Evolutionary conservation across 495 filamentous ascomycete genomes (phyloP), one percentile per base, ranked within the genome.

Genomic region (Clavariopsis aquatica): DNA sequence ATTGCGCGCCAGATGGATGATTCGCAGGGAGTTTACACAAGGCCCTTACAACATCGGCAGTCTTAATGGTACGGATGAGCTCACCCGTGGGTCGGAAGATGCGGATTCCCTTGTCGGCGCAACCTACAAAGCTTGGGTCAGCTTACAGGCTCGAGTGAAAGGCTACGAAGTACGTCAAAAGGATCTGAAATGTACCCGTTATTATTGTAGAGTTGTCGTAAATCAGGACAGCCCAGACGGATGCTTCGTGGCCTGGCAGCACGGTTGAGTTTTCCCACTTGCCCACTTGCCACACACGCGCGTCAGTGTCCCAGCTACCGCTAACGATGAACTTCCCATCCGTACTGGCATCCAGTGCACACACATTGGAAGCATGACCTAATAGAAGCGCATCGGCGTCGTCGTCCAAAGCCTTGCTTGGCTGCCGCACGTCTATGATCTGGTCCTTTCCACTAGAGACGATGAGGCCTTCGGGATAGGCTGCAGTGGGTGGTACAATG

Each of bases 221-320:
- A 22, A 87, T 90, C 59, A 98, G 74, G 4, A 97, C 94, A 27
- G 89, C 87, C 95, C 94, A 98, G 20, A 98, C 93, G 62, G 82
- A 88, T 49, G 83, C 90, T 62, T 86, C 83, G 69, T 96, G 90
- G 4, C 88, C 92, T 45, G 87, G 79, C 17, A 98, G 80, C 23
- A 90, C 76, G 20, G 85, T 67, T 3, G 71, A 81, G 53, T 87
- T 81, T 15, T 79, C 82, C 69, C 72, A 71, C 52, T 72, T 72
- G 92, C 90, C 90, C 89, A 96, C 64, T 87, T 88, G 8, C 85
- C 85, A 97, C 59, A 96, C 71, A 29, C 90, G 85, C 13, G 89
- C 91, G 38, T 91, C 87, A 41, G 84, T 83, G 74, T 99, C 95
- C 95, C 95, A 99, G 73, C 92, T 88, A n/a, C 91, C 94, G 70